These are phyloP conservation scores for Rhytidiadelphus loreus DNA, from an alignment of 225 moss, liverwort and hornwort genomes.

Conservation along the genomic window DNA sequence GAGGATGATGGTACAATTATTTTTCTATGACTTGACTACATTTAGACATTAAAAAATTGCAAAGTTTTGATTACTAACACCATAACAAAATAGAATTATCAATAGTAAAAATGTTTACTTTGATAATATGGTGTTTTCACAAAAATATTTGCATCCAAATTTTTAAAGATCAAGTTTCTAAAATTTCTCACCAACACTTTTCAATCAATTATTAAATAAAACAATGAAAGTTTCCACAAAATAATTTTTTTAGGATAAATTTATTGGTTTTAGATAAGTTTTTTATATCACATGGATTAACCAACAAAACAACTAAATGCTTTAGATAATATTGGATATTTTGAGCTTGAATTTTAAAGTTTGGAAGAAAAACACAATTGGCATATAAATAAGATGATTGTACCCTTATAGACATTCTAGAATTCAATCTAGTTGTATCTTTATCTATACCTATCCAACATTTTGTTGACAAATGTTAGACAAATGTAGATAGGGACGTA, in stretches of 20 bases:
- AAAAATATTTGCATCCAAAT: neutral
- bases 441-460: rapidly evolving
- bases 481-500: neutral
- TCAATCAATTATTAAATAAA: neutral
- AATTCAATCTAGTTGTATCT: neutral
- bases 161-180: neutral
- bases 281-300: neutral
- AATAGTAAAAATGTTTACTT: rapidly evolving
- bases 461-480: neutral
- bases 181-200: neutral
- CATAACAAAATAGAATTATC: neutral
- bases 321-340: too few species aligned
- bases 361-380: rapidly evolving
- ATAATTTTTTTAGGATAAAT: neutral
- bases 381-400: too few species aligned
- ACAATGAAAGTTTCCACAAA: neutral
- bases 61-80: neutral
- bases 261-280: neutral
- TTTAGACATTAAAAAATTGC: too few species aligned
- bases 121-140: neutral
- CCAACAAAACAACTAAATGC: rapidly evolving
- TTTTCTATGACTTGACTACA: neutral
- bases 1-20: neutral
- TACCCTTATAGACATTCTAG: neutral
- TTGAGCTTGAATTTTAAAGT: neutral